Evolutionary conservation across 2,329 filamentous ascomycete genomes (phyloP), one percentile per base, ranked within the genome.

Genomic region (Zymoseptoria crescenta): DNA sequence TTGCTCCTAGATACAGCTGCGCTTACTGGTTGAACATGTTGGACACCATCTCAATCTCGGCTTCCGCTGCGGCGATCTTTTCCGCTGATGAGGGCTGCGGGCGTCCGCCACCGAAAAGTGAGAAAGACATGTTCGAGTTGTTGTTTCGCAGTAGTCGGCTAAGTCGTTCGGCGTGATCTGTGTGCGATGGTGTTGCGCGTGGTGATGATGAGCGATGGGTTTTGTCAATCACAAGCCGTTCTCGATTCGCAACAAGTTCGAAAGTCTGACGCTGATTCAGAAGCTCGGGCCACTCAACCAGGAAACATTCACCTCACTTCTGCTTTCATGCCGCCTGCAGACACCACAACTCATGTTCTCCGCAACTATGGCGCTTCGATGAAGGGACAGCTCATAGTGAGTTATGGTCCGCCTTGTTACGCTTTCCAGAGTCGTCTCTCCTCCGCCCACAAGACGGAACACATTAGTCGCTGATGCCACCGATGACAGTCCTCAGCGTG

Each of bases 11-110:
- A 4, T 21, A 10, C 10, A 9, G 9, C 27, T 20, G 56, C 20
- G 49, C 76, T 62, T 84, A 97, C 94, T 94, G 89, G 80, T 91
- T 93, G 83, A 96, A 96, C 87, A 97, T 96, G 77, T 96, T 92
- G 63, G 91, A 90, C 69, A 96, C 86, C 82, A 97, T 92, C 79
- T 96, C 94, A 77, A 97, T 91, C 81, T 99, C 95, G 68, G 91
- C 88, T 81, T 99, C 93, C 70, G 95, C 92, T 70, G 91, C 89
- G 70, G 90, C 89, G 75, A 99, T 94, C 84, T 97, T 99, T 82
- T 97, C 89, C 76, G 91, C 92, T 72, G 92, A 96, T 65, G 91
- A 88, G 74, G 92, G 88, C 80, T 96, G 91, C 63, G 90, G 89
- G 67, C 85, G 81, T 59, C 79, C 79, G 71, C 81, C 80, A 73